Conservation (phyloP, 2,329 filamentous ascomycete genomes). For the Rasamsonia emersonii region DNA sequence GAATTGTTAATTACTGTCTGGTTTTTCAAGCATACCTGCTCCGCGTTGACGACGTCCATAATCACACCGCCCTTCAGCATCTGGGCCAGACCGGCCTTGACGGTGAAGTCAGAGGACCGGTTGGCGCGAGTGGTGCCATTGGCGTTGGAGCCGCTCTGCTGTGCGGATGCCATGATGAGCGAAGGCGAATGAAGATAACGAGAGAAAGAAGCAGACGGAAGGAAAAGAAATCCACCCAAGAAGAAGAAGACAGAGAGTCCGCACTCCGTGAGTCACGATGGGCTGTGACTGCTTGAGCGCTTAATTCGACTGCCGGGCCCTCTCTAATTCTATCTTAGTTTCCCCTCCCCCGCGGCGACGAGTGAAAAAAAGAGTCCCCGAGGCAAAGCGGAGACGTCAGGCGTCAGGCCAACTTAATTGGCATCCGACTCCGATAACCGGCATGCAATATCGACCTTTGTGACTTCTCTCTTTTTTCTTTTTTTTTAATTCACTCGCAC, state of each 20-base stretch:
- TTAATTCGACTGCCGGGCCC: too few species aligned
- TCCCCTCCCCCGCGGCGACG: too few species aligned
- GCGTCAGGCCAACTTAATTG: too few species aligned
- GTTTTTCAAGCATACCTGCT: slow-evolving; percentile 49
- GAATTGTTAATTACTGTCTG: slow-evolving; percentile 6
- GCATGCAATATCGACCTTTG: too few species aligned
- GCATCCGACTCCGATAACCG: too few species aligned
- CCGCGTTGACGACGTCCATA: slow-evolving; percentile 95
- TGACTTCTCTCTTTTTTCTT: too few species aligned
- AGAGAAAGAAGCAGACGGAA: slow-evolving; percentile 4
- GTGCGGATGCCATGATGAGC: slow-evolving; percentile 27
- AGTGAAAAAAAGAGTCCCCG: too few species aligned
- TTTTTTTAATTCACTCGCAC: too few species aligned
- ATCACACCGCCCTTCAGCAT: slow-evolving; percentile 99
- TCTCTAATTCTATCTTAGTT: too few species aligned
- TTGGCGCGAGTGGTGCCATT: slow-evolving; percentile 27
- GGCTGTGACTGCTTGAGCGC: too few species aligned
- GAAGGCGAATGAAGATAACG: slow-evolving; percentile 1
- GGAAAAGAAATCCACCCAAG: slow-evolving; percentile 5
- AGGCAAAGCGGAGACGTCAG: too few species aligned
- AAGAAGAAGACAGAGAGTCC: slow-evolving; percentile 7
- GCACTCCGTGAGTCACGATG: slow-evolving; percentile 15
- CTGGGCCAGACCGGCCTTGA: slow-evolving; percentile 91
- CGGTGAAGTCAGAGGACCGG: slow-evolving; percentile 53
- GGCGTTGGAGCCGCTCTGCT: slow-evolving; percentile 22